Evolutionary conservation across 352 stramenopile species (phyloP).

Genomic region (Phytophthora cactorum): DNA sequence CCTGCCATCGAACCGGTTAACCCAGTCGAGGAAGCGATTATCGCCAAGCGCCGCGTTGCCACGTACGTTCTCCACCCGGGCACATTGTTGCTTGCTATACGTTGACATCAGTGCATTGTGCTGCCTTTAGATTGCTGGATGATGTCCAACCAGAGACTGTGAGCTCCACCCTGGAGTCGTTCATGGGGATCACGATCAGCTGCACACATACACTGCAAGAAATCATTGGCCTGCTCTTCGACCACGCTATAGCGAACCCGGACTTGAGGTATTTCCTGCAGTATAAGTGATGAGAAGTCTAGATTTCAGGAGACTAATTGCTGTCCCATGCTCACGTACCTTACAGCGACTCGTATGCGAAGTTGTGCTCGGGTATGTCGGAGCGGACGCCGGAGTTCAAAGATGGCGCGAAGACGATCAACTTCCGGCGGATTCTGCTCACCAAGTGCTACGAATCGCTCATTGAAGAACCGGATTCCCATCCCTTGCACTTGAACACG

Average conservation of each 20-base stretch:
- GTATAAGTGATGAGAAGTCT: not conserved
- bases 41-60: constrained; percentile 55
- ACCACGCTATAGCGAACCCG: constrained; percentile 72
- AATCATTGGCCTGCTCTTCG: constrained; percentile 70
- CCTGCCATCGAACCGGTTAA: constrained; percentile 39
- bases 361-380: constrained; percentile 66
- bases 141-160: constrained; percentile 53
- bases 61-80: constrained; percentile 41
- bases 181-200: constrained; percentile 69
- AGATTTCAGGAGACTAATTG: not conserved
- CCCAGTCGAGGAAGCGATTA: constrained; percentile 69
- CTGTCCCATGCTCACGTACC: not conserved
- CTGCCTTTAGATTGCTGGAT: constrained; percentile 57
- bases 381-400: constrained; percentile 82
- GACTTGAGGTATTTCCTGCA: constrained; percentile 50
- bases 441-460: constrained; percentile 85
- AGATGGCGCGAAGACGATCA: constrained; percentile 85
- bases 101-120: constrained; percentile 5
- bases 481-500: constrained; percentile 17
- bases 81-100: too few species aligned
- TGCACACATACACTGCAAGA: constrained; percentile 79
- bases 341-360: constrained; percentile 63
- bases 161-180: constrained; percentile 49
- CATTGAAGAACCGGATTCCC: constrained; percentile 67
- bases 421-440: constrained; percentile 80